These are phyloP conservation scores for Sporothrix schenckii DNA, from an alignment of 2,329 filamentous ascomycete species.

Conservation along the genomic window DNA sequence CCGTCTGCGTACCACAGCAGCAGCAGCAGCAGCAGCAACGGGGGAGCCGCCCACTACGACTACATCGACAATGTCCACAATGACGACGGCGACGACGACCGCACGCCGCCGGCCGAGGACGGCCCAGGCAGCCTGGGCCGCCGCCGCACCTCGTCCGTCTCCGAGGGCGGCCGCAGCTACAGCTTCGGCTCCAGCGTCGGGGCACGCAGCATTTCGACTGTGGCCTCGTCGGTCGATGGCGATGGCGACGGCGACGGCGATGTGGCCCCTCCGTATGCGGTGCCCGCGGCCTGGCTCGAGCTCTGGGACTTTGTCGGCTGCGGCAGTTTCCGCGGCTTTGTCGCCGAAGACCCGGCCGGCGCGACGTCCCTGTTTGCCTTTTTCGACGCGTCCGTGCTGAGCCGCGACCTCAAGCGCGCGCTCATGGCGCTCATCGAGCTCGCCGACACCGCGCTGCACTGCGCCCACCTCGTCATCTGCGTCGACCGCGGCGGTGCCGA, in stretches of 20 bases:
- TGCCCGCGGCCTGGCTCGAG: slow-evolving; percentile 66
- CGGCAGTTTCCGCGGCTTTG: slow-evolving; percentile 82
- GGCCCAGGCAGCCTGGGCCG: slow-evolving; percentile 41
- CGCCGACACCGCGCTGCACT: slow-evolving; percentile 74
- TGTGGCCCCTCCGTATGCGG: slow-evolving; percentile 42
- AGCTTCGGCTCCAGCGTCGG: neutral
- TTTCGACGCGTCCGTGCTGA: slow-evolving; percentile 72
- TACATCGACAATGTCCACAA: slow-evolving; percentile 29
- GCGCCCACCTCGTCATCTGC: slow-evolving; percentile 77
- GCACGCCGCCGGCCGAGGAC: slow-evolving; percentile 56
- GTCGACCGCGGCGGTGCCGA: slow-evolving; percentile 63
- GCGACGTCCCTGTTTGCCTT: slow-evolving; percentile 72
- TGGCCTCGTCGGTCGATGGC: neutral
- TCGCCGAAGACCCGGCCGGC: slow-evolving; percentile 62
- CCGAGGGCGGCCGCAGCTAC: slow-evolving; percentile 22
- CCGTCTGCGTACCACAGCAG: too few relatives aligned
- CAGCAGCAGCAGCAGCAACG: too few relatives aligned
- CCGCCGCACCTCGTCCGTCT: slow-evolving; percentile 34
- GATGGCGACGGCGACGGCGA: slow-evolving; percentile 35
- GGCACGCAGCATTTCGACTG: neutral
- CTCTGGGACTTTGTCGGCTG: slow-evolving; percentile 85
- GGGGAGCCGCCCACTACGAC: slow-evolving; percentile 29
- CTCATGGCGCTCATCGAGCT: slow-evolving; percentile 91
- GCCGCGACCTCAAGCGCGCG: slow-evolving; percentile 83
- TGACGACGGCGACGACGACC: slow-evolving; percentile 32